Evolutionary conservation across 106 monocot genomes (phyloP).

Genomic region (Xerophyta viscosa): DNA sequence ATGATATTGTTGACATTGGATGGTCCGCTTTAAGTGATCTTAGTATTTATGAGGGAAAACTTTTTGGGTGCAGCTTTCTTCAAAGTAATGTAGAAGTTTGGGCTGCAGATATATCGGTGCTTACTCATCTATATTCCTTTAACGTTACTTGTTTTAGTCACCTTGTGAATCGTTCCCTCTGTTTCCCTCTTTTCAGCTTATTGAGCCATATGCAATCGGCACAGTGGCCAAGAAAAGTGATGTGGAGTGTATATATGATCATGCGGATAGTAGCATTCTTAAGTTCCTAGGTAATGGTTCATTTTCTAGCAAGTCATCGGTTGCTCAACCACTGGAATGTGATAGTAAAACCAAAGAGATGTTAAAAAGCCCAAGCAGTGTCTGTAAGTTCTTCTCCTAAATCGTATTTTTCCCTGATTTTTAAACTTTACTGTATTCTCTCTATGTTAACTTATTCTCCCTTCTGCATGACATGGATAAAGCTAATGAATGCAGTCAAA

Average conservation of each 20-base stretch:
- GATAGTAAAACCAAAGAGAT: constrained; percentile 29
- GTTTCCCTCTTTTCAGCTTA: constrained; percentile 40
- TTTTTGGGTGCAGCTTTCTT: constrained; percentile 74
- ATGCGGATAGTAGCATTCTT: constrained; percentile 19
- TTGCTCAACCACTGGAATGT: constrained; percentile 19
- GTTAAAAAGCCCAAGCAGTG: constrained; percentile 9
- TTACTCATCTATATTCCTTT: not conserved
- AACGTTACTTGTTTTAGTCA: not conserved
- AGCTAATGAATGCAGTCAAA: constrained; percentile 33
- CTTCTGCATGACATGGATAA: constrained; percentile 9
- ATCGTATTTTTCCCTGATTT: not conserved
- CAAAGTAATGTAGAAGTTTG: constrained; percentile 68
- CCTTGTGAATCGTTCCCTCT: not conserved
- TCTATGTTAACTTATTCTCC: not conserved
- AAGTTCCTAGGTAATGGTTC: constrained; percentile 12
- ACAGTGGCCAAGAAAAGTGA: constrained; percentile 20
- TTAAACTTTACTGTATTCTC: not conserved
- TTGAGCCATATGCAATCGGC: constrained; percentile 68
- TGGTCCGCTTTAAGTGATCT: constrained; percentile 82
- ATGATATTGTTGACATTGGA: constrained; percentile 78
- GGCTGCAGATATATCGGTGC: constrained; percentile 80
- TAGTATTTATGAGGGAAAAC: constrained; percentile 79
- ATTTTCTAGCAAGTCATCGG: constrained; percentile 11
- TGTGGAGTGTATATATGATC: constrained; percentile 22
- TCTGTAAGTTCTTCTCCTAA: constrained; percentile 22